Evolutionary conservation across 768 basidiomycete species (phyloP).

Genomic region (Tubosaeta sp.): DNA sequence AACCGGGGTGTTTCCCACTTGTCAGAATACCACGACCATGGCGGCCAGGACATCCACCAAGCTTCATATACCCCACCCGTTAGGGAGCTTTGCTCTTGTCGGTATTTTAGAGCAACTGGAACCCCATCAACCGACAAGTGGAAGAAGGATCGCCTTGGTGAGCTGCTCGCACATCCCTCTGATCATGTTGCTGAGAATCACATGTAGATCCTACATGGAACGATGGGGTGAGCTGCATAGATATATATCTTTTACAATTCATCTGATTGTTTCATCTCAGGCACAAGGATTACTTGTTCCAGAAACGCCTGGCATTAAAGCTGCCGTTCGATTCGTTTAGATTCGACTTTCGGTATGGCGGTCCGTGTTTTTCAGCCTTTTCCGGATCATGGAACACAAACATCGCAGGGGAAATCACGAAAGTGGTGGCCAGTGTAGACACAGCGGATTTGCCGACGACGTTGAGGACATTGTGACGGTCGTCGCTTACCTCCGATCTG

Average conservation of each 20-base stretch:
- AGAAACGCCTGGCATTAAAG: conserved; percentile 60
- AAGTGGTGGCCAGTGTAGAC: conserved; percentile 61
- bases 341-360: conserved; percentile 76
- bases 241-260: not conserved
- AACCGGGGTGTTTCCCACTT: not conserved
- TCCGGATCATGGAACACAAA: conserved; percentile 3
- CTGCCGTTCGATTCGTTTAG: conserved; percentile 78
- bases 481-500: conserved; percentile 52
- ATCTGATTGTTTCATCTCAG: conserved; percentile 33
- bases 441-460: conserved; percentile 58
- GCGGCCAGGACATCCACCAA: conserved; percentile 40
- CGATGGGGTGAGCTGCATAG: conserved; percentile 56
- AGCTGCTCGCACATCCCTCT: conserved; percentile 23
- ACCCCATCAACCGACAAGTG: conserved; percentile 46
- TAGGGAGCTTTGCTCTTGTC: conserved; percentile 43
- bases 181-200: conserved; percentile 13
- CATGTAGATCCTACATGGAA: conserved; percentile 70
- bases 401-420: conserved; percentile 68
- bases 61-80: conserved; percentile 48
- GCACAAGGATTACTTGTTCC: conserved; percentile 84
- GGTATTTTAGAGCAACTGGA: conserved; percentile 62
- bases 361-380: not conserved
- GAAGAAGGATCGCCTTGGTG: conserved; percentile 63
- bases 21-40: conserved; percentile 16
- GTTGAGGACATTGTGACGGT: conserved; percentile 63